Conservation (phyloP, 2,329 filamentous ascomycete genomes). For the Raffaelea albimanens region DNA sequence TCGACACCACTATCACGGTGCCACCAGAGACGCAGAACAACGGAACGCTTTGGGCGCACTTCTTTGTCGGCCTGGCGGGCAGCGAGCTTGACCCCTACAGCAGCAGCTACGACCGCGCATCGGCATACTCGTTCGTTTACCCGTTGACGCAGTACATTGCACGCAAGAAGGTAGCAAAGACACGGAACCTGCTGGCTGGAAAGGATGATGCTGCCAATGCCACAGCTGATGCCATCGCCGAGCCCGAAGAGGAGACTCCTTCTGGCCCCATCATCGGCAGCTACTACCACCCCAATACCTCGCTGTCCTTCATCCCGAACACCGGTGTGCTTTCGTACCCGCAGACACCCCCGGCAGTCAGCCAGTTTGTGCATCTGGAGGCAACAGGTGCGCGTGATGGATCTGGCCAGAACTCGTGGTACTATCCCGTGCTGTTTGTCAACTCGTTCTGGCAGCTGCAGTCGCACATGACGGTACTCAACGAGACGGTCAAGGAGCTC, state of each 20-base stretch:
- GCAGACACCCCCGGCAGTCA: conserved; percentile 60
- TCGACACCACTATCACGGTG: conserved; percentile 69
- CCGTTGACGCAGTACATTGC: conserved; percentile 83
- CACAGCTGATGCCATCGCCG: neutral
- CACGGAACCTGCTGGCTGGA: conserved; percentile 70
- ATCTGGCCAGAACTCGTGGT: conserved; percentile 85
- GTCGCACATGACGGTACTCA: conserved; percentile 83
- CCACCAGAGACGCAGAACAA: conserved; percentile 79
- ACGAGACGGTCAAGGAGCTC: conserved; percentile 75
- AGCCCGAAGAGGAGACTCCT: neutral
- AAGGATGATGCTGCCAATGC: conserved; percentile 36
- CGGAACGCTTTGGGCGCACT: conserved; percentile 89
- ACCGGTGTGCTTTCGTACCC: conserved; percentile 60
- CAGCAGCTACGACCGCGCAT: conserved; percentile 60
- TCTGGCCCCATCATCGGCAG: conserved; percentile 64
- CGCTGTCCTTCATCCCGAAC: conserved; percentile 76
- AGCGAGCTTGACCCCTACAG: conserved; percentile 66
- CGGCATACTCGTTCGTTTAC: conserved; percentile 74
- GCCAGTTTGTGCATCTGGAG: conserved; percentile 73
- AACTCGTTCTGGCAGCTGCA: conserved; percentile 98
- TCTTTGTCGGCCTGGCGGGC: conserved; percentile 74
- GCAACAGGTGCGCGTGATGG: conserved; percentile 71
- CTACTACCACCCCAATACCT: conserved; percentile 94
- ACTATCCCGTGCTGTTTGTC: conserved; percentile 78
- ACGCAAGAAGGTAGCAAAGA: conserved; percentile 85